These are phyloP conservation scores for Blastomyces gilchristii DNA, from an alignment of 2,329 filamentous ascomycete genomes.

Conservation along the genomic window DNA sequence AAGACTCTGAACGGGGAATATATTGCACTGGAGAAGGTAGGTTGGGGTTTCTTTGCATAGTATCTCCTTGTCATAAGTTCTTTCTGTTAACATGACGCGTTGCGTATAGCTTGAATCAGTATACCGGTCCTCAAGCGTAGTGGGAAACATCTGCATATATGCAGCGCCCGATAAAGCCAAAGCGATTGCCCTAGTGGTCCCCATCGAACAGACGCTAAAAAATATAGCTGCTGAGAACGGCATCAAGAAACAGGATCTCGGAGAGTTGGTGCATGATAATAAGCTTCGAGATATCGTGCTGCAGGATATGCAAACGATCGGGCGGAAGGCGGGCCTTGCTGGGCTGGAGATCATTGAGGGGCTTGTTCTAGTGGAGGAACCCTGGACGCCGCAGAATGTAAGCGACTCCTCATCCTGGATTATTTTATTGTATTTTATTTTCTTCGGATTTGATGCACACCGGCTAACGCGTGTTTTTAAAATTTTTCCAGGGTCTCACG, in stretches of 20 bases:
- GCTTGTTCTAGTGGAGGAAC: conserved; percentile 35
- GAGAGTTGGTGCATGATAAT: conserved; percentile 26
- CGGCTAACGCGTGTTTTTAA: neutral
- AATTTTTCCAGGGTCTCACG: conserved; percentile 2
- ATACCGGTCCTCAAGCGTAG: conserved; percentile 50
- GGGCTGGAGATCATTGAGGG: conserved; percentile 34
- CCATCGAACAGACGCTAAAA: conserved; percentile 52
- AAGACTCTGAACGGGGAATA: conserved; percentile 98
- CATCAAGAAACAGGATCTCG: conserved; percentile 26
- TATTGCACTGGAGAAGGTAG: conserved; percentile 38
- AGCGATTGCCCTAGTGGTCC: conserved; percentile 48
- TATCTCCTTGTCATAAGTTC: neutral
- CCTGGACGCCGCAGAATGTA: conserved; percentile 42
- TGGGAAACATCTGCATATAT: conserved; percentile 48
- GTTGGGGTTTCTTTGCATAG: neutral
- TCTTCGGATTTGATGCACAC: neutral
- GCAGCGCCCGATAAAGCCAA: conserved; percentile 42
- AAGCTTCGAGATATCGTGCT: conserved; percentile 31
- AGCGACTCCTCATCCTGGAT: conserved; percentile 28
- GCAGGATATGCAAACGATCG: conserved; percentile 29
- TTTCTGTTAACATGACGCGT: neutral
- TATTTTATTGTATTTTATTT: neutral
- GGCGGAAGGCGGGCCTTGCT: conserved; percentile 25
- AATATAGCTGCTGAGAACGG: conserved; percentile 47
- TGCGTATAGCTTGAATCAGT: conserved; percentile 63